Conservation (phyloP, 768 basidiomycete genomes). For the Pleurotus tuoliensis region DNA sequence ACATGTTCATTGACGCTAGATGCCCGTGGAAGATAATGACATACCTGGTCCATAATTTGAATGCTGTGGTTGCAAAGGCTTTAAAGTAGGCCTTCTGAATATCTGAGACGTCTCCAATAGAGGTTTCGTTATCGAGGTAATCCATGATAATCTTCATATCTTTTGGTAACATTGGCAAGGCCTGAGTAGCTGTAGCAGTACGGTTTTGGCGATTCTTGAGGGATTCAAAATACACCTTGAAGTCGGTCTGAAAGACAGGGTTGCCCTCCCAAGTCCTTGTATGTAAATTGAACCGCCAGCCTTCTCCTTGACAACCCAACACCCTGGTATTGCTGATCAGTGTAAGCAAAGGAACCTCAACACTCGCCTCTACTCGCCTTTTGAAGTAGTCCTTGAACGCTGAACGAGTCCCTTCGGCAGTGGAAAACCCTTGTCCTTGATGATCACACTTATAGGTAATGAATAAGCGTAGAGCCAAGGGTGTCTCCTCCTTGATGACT, state of each 20-base stretch:
- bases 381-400: slow-evolving; percentile 16
- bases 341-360: no score
- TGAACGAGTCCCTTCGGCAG: slow-evolving; percentile 14
- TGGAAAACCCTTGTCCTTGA: slow-evolving; percentile 12
- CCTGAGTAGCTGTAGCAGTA: slow-evolving; percentile 4
- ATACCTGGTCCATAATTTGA: slow-evolving; percentile 16
- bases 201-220: slow-evolving; percentile 10
- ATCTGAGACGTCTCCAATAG: not conserved
- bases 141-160: slow-evolving; percentile 7
- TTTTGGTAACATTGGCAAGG: slow-evolving; percentile 9
- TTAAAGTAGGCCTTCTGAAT: slow-evolving; percentile 14
- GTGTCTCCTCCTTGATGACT: slow-evolving; percentile 9
- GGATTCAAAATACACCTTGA: slow-evolving; percentile 7
- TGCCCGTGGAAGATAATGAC: not conserved
- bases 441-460: slow-evolving; percentile 18
- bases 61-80: slow-evolving; percentile 15
- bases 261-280: slow-evolving; percentile 16
- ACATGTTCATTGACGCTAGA: not conserved
- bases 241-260: slow-evolving; percentile 15
- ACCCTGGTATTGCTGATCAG: slow-evolving; percentile 6
- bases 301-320: slow-evolving; percentile 15
- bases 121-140: not conserved
- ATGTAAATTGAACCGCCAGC: slow-evolving; percentile 13
- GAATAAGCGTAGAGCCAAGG: slow-evolving; percentile 13
- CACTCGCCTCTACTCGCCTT: slow-evolving; percentile 6